These are phyloP conservation scores for Ogataea wickerhamii DNA, from an alignment of 805 yeast species.

Conservation along the genomic window DNA sequence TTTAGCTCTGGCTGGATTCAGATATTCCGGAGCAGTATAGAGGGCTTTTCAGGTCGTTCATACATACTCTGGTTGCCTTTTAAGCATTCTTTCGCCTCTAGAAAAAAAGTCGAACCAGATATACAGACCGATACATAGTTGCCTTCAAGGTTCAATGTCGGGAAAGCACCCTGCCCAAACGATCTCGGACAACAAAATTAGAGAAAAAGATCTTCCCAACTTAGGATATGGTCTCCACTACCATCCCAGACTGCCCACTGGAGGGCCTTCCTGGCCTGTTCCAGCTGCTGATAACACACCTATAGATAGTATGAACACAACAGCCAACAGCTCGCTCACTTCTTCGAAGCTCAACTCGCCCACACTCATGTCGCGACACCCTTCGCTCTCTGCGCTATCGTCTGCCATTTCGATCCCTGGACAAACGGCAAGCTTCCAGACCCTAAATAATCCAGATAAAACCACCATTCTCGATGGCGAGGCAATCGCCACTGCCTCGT, in stretches of 20 bases:
- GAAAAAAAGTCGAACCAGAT: no score
- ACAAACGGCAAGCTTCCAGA: conserved; percentile 22
- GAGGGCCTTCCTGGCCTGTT: conserved; percentile 1
- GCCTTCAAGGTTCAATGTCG: no score
- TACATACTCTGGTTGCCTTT: no score
- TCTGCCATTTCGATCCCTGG: conserved; percentile 29
- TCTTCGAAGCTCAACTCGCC: conserved; percentile 25
- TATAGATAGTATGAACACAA: conserved; percentile 6
- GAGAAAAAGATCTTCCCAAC: background rate
- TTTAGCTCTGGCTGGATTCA: no score
- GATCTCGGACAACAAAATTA: background rate
- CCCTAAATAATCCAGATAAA: conserved; percentile 9
- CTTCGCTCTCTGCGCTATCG: conserved; percentile 23
- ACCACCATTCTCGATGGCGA: conserved; percentile 2
- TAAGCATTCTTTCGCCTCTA: no score
- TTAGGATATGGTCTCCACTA: background rate
- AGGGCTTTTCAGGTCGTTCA: no score
- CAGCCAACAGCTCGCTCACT: conserved; percentile 19
- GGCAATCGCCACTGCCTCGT: conserved; percentile 3
- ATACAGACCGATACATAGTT: no score
- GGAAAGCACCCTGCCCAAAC: background rate
- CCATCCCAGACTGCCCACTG: background rate
- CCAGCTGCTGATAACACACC: conserved; percentile 1
- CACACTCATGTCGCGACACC: conserved; percentile 17
- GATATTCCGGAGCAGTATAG: no score